Evolutionary conservation across 2,329 filamentous ascomycete species (phyloP).

Genomic region (Arthrinium puccinioides): DNA sequence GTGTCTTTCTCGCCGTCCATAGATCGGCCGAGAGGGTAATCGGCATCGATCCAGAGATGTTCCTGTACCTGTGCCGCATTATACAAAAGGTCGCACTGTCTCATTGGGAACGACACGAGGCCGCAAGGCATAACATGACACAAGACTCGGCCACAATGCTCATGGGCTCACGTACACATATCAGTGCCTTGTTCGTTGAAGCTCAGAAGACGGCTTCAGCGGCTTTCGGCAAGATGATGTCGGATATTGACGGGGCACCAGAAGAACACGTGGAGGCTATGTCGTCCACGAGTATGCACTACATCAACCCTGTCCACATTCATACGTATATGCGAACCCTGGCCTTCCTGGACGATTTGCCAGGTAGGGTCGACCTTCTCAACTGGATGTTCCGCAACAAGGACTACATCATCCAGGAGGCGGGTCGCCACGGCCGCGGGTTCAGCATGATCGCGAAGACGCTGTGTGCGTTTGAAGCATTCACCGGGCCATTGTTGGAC

Average conservation of each 20-base stretch:
- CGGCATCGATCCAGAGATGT: constrained; percentile 26
- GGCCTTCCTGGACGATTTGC: constrained; percentile 51
- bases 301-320: constrained; percentile 37
- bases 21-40: constrained; percentile 17
- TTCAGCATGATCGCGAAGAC: constrained; percentile 23
- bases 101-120: too few species aligned
- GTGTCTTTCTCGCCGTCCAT: constrained; percentile 23
- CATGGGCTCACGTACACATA: too few species aligned
- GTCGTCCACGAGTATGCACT: constrained; percentile 21
- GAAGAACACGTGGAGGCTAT: too few species aligned
- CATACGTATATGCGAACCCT: constrained; percentile 58
- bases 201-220: too few species aligned
- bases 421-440: constrained; percentile 21
- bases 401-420: constrained; percentile 25
- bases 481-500: constrained; percentile 35
- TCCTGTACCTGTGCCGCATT: constrained; percentile 27
- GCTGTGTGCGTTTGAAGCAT: constrained; percentile 40
- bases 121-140: too few species aligned
- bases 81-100: constrained; percentile 22
- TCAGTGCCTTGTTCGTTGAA: too few species aligned
- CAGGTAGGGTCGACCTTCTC: constrained; percentile 49
- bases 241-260: too few species aligned
- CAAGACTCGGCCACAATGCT: too few species aligned
- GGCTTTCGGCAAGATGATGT: too few species aligned
- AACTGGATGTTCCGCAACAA: constrained; percentile 49